A percentile compares a stretch with the other conserved stretches of the same genome.
Evolutionary conservation across 306 rosid genomes (phyloP).

Genomic region (Fragaria iinumae): DNA sequence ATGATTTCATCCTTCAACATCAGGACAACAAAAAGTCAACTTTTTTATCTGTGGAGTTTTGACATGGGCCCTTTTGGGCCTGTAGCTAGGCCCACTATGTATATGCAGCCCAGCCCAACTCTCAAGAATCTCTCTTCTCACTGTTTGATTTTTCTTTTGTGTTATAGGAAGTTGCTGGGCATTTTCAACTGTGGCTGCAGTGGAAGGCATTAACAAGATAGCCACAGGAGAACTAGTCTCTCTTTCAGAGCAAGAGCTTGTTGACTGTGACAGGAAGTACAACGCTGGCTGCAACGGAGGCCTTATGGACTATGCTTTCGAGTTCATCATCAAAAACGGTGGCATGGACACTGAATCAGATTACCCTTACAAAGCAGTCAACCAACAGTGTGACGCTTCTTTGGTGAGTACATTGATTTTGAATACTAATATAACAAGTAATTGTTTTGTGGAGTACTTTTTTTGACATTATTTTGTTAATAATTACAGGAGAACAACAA

Average conservation of each 20-base stretch:
- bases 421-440: not conserved
- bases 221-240: constrained; percentile 68
- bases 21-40: not conserved
- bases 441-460: not conserved
- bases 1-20: not conserved
- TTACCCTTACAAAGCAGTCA: constrained; percentile 67
- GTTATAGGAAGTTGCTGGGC: constrained; percentile 95
- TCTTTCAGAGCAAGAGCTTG: constrained; percentile 87
- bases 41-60: not conserved
- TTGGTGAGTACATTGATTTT: constrained; percentile 34
- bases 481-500: constrained; percentile 45
- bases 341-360: constrained; percentile 84
- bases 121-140: not conserved
- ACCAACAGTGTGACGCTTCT: constrained; percentile 51
- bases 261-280: constrained; percentile 66
- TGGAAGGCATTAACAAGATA: constrained; percentile 81
- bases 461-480: not conserved
- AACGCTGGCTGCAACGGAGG: constrained; percentile 89
- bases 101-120: not conserved
- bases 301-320: constrained; percentile 82
- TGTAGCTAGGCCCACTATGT: not conserved
- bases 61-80: not conserved
- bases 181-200: constrained; percentile 77
- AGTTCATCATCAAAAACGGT: constrained; percentile 75
- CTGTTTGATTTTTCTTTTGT: not conserved